Base-by-base conservation (phyloP, 208 protist species). In the Leishmania amazonensis region DNA sequence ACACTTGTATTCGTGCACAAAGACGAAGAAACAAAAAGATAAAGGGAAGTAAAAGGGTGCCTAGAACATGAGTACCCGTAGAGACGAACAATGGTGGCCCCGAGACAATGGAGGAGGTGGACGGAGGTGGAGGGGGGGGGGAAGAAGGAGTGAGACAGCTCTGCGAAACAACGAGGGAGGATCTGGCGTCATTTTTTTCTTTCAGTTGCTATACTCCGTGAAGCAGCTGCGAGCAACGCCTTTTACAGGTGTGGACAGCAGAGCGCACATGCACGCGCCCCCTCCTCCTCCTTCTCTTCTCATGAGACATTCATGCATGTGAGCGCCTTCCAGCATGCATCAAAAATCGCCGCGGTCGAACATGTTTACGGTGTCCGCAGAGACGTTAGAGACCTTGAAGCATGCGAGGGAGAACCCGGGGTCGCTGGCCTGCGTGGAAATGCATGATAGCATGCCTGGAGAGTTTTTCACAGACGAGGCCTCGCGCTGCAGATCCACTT, bases 331-430 rank as follows among this genome's bases (percentile, higher is more conserved):
- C 2, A 38, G 28, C n/a, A 21, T 38, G 19, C 65, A 17, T 53
- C n/a, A 76, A 21, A 58, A 42, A 38, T 82, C 79, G 58, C 40
- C 42, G 64, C 51, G 60, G 51, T 83, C 60, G 35, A 60, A 75
- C 80, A 79, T 78, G 75, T 83, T 83, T 38, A 79, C 74, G 2
- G 49, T 79, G 54, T 84, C 80, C 7, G 24, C 35, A 2, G 80
- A 80, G 28, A 60, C 17, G 28, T 38, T 49, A 2, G 68, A 53
- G 67, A 47, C 58, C 17, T 80, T 11, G 54, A 84, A 79, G 54
- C 65, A 71, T 2, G 74, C 60, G 17, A 84, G 65, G 5, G 75
- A 84, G 54, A 80, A 84, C 54, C 53, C 80, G 0, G 35, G 70
- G 15, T 76, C 51, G 64, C 77, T 81, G 60, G 9, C 42, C 31